Evolutionary conservation across 2,329 filamentous ascomycete genomes (phyloP).

Genomic region (Lizonia empirigonia): DNA sequence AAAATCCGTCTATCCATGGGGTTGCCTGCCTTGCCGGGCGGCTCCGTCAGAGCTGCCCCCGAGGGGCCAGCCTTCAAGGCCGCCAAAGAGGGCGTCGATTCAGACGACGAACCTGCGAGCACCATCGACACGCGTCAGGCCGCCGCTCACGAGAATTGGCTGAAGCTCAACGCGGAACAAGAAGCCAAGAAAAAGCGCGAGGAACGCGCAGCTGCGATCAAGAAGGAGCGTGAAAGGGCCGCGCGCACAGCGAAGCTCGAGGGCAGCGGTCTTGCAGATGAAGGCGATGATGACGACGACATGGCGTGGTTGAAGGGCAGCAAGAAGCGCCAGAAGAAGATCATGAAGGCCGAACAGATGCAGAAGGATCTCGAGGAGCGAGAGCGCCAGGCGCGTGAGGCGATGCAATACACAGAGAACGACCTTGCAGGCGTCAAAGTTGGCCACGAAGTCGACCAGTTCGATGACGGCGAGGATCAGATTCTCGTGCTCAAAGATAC

Average conservation of each 20-base stretch:
- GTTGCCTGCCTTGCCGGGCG: constrained; percentile 85
- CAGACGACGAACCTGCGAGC: constrained; percentile 74
- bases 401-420: constrained; percentile 75
- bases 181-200: constrained; percentile 78
- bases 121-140: constrained; percentile 83
- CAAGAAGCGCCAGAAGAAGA: constrained; percentile 93
- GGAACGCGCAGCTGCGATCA: constrained; percentile 79
- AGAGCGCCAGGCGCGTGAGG: constrained; percentile 65
- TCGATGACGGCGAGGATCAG: constrained; percentile 83
- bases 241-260: constrained; percentile 77
- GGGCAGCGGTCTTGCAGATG: constrained; percentile 84
- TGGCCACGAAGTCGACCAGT: constrained; percentile 80
- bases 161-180: constrained; percentile 68
- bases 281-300: constrained; percentile 71
- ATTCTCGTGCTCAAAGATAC: constrained; percentile 94
- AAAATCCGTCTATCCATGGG: constrained; percentile 87
- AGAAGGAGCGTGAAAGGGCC: constrained; percentile 83
- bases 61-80: constrained; percentile 64
- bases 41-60: constrained; percentile 62
- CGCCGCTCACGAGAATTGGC: constrained; percentile 76
- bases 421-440: constrained; percentile 92
- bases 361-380: constrained; percentile 81
- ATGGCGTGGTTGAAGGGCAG: constrained; percentile 85
- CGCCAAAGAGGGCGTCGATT: constrained; percentile 54
- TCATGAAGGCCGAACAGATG: constrained; percentile 70